Percentiles rank a stretch among this genome's conserved stretches.
These are phyloP conservation scores for Curvularia spicifera DNA, from an alignment of 2,329 filamentous ascomycete genomes.

Conservation along the genomic window DNA sequence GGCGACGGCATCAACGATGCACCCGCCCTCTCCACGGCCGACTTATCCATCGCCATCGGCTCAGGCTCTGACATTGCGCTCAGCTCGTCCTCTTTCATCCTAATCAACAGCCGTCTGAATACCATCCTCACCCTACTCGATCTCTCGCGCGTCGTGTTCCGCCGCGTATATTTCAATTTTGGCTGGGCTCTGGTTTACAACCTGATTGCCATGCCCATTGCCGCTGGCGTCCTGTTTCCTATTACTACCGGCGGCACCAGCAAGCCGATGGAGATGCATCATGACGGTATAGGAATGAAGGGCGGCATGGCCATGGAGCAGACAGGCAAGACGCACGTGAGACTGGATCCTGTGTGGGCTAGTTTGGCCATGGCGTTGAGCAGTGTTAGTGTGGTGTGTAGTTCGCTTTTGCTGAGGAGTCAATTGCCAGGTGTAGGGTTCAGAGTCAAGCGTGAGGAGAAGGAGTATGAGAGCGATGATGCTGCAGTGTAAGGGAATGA, in stretches of 20 bases:
- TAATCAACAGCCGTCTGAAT: conserved; percentile 72
- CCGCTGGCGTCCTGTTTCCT: conserved; percentile 78
- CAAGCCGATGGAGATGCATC: conserved; percentile 56
- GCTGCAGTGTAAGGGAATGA: neutral
- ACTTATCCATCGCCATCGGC: conserved; percentile 82
- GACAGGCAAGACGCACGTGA: conserved; percentile 60
- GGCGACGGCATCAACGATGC: conserved; percentile 89
- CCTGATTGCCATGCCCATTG: conserved; percentile 75
- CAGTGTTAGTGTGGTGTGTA: conserved; percentile 85
- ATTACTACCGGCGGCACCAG: conserved; percentile 50
- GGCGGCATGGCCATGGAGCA: conserved; percentile 48
- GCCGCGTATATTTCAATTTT: conserved; percentile 83
- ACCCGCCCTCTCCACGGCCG: conserved; percentile 77
- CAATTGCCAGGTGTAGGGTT: conserved; percentile 55
- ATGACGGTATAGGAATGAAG: conserved; percentile 40
- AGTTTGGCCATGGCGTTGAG: conserved; percentile 91
- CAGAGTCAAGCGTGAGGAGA: conserved; percentile 19
- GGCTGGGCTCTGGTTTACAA: conserved; percentile 87
- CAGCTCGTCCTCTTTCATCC: conserved; percentile 79
- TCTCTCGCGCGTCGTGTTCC: conserved; percentile 74
- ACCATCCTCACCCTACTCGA: conserved; percentile 75
- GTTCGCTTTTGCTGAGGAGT: conserved; percentile 74
- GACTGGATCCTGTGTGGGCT: conserved; percentile 82
- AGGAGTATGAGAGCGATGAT: neutral
- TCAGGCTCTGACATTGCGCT: conserved; percentile 84